Evolutionary conservation across 257 asterid species (phyloP).

Genomic region (Agastache rugosa): DNA sequence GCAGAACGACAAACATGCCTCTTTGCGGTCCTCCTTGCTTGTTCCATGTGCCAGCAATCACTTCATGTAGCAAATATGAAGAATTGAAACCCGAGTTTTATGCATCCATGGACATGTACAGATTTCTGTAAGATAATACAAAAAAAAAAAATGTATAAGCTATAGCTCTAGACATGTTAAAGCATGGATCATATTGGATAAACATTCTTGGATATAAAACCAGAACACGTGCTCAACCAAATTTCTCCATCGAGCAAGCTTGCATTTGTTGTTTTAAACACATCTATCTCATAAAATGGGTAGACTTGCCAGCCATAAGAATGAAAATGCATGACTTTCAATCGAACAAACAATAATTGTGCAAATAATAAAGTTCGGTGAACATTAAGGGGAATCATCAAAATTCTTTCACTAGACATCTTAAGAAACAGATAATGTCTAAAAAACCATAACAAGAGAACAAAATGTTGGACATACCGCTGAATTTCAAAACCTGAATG

Average conservation of each 20-base stretch:
- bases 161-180: background rate
- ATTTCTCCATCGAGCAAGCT: too few species aligned
- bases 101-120: background rate
- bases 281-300: background rate
- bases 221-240: too few species aligned
- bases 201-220: background rate
- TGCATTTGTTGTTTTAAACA: background rate
- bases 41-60: constrained; percentile 25
- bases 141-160: background rate
- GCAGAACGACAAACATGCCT: background rate
- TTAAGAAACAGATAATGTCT: constrained; percentile 2
- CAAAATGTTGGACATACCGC: constrained; percentile 38
- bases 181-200: background rate
- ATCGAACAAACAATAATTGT: background rate
- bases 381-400: background rate
- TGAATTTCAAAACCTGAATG: constrained; percentile 36
- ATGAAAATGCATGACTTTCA: background rate
- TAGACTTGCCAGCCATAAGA: background rate
- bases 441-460: background rate
- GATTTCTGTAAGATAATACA: constrained; percentile 13
- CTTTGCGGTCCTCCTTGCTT: constrained; percentile 10
- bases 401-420: background rate
- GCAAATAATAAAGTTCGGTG: background rate
- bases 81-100: background rate
- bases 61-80: constrained; percentile 32